Conservation (phyloP, 768 basidiomycete genomes). For the Gyrodon lividus region DNA sequence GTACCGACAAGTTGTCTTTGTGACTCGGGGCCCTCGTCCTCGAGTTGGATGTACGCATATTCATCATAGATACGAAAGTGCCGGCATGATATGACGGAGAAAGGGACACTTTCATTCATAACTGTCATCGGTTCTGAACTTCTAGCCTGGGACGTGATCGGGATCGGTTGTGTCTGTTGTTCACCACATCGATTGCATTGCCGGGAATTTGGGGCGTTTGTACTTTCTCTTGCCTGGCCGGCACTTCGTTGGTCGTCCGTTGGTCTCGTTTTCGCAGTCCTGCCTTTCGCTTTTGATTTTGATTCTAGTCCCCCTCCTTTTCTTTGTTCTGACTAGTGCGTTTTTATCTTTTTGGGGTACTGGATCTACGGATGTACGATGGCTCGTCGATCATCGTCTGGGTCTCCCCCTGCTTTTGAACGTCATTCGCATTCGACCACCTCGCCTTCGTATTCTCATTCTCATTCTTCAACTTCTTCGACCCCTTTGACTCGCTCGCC, state of each 20-base stretch:
- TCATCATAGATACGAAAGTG: too few species aligned
- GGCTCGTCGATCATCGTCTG: conserved; percentile 1
- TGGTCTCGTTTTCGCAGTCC: not conserved
- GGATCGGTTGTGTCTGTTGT: not conserved
- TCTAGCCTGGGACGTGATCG: conserved; percentile 9
- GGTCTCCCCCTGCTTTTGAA: not conserved
- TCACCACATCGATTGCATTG: not conserved
- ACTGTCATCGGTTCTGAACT: conserved; percentile 5
- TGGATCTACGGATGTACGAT: conserved; percentile 5
- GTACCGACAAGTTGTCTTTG: not conserved
- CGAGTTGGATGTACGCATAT: too few species aligned
- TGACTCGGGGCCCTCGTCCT: too few species aligned
- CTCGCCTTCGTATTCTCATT: not conserved
- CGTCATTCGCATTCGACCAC: not conserved
- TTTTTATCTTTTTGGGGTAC: not conserved
- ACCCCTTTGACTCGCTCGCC: not conserved
- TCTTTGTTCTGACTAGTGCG: not conserved
- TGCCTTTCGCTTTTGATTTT: not conserved
- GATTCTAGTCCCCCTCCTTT: not conserved
- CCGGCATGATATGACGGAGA: not conserved
- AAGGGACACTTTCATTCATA: not conserved
- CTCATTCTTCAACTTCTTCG: not conserved
- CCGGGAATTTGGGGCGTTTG: not conserved
- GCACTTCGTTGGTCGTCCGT: not conserved
- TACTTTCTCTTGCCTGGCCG: not conserved